phyloP scores from a whole-genome alignment of 2,329 filamentous ascomycete species.

The Fusarium avenaceum region DNA sequence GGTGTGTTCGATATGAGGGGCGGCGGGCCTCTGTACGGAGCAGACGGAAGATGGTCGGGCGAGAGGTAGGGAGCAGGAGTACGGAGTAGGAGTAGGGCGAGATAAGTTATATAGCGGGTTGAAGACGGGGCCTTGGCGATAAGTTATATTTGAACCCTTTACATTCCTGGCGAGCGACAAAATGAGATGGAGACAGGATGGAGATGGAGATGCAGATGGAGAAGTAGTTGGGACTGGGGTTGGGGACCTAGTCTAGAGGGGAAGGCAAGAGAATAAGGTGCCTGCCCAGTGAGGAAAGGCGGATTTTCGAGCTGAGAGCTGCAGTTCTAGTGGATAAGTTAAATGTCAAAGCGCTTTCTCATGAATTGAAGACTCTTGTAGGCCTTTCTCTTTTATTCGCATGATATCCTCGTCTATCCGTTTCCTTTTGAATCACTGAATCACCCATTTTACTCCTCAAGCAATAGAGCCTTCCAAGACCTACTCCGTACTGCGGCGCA shows the following conservation, averaged over 20 bases:
- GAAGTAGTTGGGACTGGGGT: slow-evolving; percentile 41
- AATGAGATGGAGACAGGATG: slow-evolving; percentile 5
- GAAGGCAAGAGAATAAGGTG: slow-evolving; percentile 28
- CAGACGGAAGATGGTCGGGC: slow-evolving; percentile 5
- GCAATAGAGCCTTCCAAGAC: slow-evolving; percentile 4
- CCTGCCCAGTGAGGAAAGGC: slow-evolving; percentile 40
- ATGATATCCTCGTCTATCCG: slow-evolving; percentile 1
- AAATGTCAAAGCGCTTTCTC: slow-evolving; percentile 11
- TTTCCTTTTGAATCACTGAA: background rate
- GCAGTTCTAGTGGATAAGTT: slow-evolving; percentile 12
- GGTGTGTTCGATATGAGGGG: slow-evolving; percentile 28
- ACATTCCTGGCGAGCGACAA: slow-evolving; percentile 17
- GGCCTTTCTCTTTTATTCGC: background rate
- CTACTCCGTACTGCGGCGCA: background rate
- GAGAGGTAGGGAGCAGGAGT: background rate
- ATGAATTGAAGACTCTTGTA: background rate
- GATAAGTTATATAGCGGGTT: slow-evolving; percentile 22
- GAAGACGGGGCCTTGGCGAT: background rate
- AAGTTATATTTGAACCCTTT: slow-evolving; percentile 11
- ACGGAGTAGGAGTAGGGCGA: background rate
- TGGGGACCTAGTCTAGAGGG: slow-evolving; percentile 30
- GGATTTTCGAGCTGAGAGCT: slow-evolving; percentile 36
- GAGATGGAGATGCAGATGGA: slow-evolving; percentile 25
- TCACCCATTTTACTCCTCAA: too few relatives aligned
- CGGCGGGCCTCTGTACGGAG: slow-evolving; percentile 23